Evolutionary conservation across 139 green algal genomes (phyloP).

Genomic region (Chlamydomonas eustigma): DNA sequence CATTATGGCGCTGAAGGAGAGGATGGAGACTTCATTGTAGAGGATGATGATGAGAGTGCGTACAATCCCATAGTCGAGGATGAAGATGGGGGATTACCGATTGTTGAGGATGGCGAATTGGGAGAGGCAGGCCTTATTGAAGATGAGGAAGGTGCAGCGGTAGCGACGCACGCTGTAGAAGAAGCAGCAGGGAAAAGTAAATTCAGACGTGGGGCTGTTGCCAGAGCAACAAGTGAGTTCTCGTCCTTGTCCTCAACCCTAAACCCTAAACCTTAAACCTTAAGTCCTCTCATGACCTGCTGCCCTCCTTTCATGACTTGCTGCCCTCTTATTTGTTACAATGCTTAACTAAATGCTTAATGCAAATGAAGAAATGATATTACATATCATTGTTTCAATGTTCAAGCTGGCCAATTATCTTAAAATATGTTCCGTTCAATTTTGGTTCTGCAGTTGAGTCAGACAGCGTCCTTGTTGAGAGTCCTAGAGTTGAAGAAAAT

Average conservation of each 20-base stretch:
- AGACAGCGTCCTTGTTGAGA: neutral
- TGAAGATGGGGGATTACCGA: too few relatives aligned
- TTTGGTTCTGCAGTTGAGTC: constrained; percentile 1
- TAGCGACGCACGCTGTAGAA: neutral
- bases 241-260: neutral
- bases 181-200: constrained; percentile 11
- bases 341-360: too few relatives aligned
- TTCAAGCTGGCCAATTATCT: too few relatives aligned
- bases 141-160: neutral
- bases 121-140: neutral
- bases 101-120: too few relatives aligned
- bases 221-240: neutral
- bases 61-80: neutral
- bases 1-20: neutral
- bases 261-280: neutral
- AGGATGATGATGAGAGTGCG: constrained; percentile 12
- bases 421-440: too few relatives aligned
- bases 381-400: too few relatives aligned
- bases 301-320: too few relatives aligned
- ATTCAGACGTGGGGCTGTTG: constrained; percentile 2
- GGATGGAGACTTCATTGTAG: constrained; percentile 7
- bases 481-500: neutral
- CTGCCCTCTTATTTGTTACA: too few relatives aligned
- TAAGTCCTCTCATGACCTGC: too few relatives aligned
- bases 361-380: too few relatives aligned